Base-by-base conservation (phyloP, 495 filamentous ascomycete species). In the Penicillium salamii region DNA sequence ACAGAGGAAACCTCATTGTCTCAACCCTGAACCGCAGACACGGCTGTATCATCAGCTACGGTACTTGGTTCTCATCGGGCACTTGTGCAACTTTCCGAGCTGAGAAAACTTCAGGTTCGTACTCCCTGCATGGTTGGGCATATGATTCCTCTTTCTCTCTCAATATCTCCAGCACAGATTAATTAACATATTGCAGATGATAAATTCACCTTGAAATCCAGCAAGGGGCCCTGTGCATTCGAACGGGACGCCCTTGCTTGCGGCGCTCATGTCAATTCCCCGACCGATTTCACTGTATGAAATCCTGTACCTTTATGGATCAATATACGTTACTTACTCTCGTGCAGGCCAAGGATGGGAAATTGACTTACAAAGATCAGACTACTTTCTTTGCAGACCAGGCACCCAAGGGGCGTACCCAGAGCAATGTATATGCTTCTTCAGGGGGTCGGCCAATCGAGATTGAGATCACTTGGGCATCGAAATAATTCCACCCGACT, bases 41-140 rank as follows among this genome's bases (percentile, higher is more conserved):
- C n/a, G 86, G 87, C 28, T 90, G 86, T 54, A 68, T 90, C 50
- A 89, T 89, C 65, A 82, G 81, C 54, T 69, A 63, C 7, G 87
- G 87, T 9, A 79, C 75, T 3, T 90, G 87, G 87, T 90, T 82
- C 57, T 71, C 73, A 1, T 75, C 72, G 12, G 86, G 87, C 0
- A 86, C 85, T 1, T 89, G 86, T 59, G 87, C 87, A 5, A 85
- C 80, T 7, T 88, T 83, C 67, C 81, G 75, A 3, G 75, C 80
- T 1, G 69, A 77, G 33, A 61, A 66, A 29, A 51, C 65, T 0
- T 71, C 77, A 34, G 78, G 77, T 78, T 28, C 21, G 66, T 66
- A 21, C 13, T n/a, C n/a, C n/a, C n/a, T n/a, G n/a, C n/a, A n/a
- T n/a, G n/a, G n/a, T n/a, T n/a, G n/a, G n/a, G n/a, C n/a, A n/a